These are phyloP conservation scores for Amphirosellinia nigrospora DNA, from an alignment of 495 filamentous ascomycete genomes.

Conservation along the genomic window DNA sequence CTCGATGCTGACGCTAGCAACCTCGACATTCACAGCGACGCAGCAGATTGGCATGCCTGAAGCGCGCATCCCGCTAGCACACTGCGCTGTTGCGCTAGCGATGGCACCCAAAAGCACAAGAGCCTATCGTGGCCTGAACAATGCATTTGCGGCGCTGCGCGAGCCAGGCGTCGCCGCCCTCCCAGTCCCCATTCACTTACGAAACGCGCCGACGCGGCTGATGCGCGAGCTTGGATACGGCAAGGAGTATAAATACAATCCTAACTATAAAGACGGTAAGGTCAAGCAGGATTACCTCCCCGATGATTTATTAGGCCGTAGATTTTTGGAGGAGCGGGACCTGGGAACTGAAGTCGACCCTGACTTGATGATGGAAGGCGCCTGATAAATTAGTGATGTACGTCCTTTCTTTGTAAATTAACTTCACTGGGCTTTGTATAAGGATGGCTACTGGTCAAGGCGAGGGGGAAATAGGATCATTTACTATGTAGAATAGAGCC, in stretches of 20 bases:
- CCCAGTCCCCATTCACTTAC: constrained; percentile 83
- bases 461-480: neutral
- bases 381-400: constrained; percentile 9
- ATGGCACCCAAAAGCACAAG: constrained; percentile 84
- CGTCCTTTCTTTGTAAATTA: neutral
- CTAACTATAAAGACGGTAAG: constrained; percentile 81
- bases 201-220: constrained; percentile 88
- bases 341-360: constrained; percentile 80
- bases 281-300: constrained; percentile 92
- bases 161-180: constrained; percentile 82
- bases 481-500: neutral
- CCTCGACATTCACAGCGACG: constrained; percentile 80
- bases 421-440: neutral
- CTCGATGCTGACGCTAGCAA: constrained; percentile 80
- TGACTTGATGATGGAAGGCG: constrained; percentile 48
- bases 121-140: constrained; percentile 81
- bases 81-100: constrained; percentile 82
- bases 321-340: constrained; percentile 83
- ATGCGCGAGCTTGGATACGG: constrained; percentile 95
- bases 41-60: constrained; percentile 95
- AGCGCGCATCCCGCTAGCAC: constrained; percentile 88
- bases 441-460: constrained; percentile 1
- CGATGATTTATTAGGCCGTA: constrained; percentile 66
- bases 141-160: constrained; percentile 71
- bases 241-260: constrained; percentile 95